A percentile compares a stretch with the other conserved stretches of the same genome.
phyloP scores from a whole-genome alignment of 331 rosid species.

The Quercus phellos region DNA sequence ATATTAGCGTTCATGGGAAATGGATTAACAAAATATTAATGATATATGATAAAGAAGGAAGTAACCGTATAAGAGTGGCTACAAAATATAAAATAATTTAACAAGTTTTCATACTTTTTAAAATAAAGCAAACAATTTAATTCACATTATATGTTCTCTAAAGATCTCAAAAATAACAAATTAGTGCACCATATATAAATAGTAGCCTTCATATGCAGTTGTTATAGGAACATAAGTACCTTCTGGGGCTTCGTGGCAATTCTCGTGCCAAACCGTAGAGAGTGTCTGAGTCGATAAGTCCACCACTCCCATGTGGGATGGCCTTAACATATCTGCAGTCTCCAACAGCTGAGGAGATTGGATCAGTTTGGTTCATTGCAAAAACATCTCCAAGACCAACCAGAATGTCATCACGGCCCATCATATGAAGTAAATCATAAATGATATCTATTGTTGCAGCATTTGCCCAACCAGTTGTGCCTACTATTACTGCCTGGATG shows the following conservation, averaged over 20 bases:
- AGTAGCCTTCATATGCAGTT: too few relatives aligned
- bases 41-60: background rate
- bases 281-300: conserved; percentile 79
- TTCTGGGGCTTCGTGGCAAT: conserved; percentile 80
- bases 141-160: background rate
- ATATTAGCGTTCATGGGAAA: too few relatives aligned
- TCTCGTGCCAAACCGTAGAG: conserved; percentile 81
- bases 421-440: conserved; percentile 86
- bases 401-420: conserved; percentile 88
- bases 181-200: background rate
- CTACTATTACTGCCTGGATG: conserved; percentile 71
- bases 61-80: background rate
- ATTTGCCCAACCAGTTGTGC: conserved; percentile 93
- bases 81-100: background rate
- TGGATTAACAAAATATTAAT: too few relatives aligned
- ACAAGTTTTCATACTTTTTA: background rate
- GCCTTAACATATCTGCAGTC: conserved; percentile 65
- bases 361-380: conserved; percentile 64
- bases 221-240: conserved; percentile 30
- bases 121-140: background rate
- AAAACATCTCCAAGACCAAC: conserved; percentile 75
- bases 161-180: background rate
- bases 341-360: conserved; percentile 44
- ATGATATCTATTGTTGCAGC: conserved; percentile 82
- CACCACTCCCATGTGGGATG: conserved; percentile 82